Conservation (phyloP, 176 grass and related monocot species). For the Triticum turgidum region DNA sequence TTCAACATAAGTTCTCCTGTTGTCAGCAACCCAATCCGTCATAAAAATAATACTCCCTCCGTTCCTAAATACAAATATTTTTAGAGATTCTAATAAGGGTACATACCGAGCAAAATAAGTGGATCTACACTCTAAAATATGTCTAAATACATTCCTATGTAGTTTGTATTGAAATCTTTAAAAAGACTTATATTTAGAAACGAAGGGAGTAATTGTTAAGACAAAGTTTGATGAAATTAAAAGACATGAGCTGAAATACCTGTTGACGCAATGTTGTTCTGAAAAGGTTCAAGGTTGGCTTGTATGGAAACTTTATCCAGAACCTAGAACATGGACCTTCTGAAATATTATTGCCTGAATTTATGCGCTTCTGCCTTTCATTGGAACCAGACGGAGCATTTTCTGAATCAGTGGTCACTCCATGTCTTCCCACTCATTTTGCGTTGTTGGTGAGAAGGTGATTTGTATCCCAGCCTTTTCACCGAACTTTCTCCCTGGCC, state of each 20-base stretch:
- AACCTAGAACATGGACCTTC: constrained; percentile 34
- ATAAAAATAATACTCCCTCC: background rate
- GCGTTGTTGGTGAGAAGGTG: background rate
- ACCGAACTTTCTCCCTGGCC: constrained; percentile 6
- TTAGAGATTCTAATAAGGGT: too few relatives aligned
- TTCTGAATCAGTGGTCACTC: constrained; percentile 11
- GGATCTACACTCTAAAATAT: too few relatives aligned
- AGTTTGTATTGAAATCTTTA: too few relatives aligned
- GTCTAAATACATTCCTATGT: too few relatives aligned
- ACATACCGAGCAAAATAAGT: too few relatives aligned
- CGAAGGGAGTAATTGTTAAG: background rate
- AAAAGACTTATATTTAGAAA: too few relatives aligned
- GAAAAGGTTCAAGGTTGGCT: background rate
- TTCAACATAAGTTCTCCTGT: background rate
- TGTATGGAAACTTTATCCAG: background rate
- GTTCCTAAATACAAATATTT: too few relatives aligned
- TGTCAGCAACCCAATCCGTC: background rate
- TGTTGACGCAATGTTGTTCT: constrained; percentile 3
- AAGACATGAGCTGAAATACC: constrained; percentile 23
- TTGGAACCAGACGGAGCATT: background rate
- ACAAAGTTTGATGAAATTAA: background rate
- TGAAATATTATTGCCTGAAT: background rate
- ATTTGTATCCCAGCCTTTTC: background rate
- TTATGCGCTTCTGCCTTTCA: constrained; percentile 13
- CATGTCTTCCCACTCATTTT: background rate